Base-by-base conservation (phyloP, 2,329 filamentous ascomycete species). In the Cladosporium sp. region DNA sequence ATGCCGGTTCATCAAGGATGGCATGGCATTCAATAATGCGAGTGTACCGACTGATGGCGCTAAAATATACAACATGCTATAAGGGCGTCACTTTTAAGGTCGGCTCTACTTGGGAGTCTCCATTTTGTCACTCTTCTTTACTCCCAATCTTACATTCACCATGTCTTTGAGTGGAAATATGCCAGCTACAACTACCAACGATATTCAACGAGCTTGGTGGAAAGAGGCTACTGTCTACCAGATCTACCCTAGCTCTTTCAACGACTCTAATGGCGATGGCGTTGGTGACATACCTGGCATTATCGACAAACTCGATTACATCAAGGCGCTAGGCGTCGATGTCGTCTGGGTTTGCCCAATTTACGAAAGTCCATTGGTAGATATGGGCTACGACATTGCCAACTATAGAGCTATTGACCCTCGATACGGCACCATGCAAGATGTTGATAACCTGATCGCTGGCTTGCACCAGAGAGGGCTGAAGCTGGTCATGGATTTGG, bases 401-500 rank as follows among this genome's bases (percentile, higher is more conserved):
- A 80, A 89, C 69, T 89, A 89, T 64, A 81, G 86, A 67, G 78
- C 76, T 34, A 82, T 89, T 25, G 81, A 88, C 64, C 73, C 77
- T 3, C 80, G 82, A 1, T 89, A 88, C 66, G 87, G 87, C 38
- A 85, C 84, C 1, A 74, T 89, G 19, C 75, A 78, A 61, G 85
- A 89, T 68, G 81, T 88, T 40, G 84, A 88, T 57, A 73, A 74
- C 1, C 71, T 89, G 38, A 84, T 88, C 43, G 67, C 77, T 37
- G 82, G 80, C 38, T 79, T 82, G 51, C 84, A 87, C 61, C 73
- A 80, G 17, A 78, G 85, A 8, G 84, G 82, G 6, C 88, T 91
- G 81, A 84, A 83, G 66, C 73, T 90, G 12, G 84, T 91, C 61
- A 80, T 90, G 62, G 88, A 91, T 67, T 76, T 91, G 6, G 88